Conservation (phyloP, 805 yeast species). For the Metschnikowia sp. region DNA sequence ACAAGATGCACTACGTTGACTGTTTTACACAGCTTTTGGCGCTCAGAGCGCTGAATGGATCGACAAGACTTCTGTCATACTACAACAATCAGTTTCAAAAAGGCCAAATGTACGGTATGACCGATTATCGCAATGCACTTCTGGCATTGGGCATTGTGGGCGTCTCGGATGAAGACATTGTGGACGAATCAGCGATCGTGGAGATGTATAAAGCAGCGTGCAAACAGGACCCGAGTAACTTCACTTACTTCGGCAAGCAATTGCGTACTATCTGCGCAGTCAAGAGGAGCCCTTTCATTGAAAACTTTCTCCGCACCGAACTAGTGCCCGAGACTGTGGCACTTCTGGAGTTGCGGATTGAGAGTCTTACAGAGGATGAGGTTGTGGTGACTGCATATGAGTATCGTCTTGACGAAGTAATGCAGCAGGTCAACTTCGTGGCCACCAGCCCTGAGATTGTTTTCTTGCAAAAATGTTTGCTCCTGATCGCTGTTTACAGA, state of each 20-base stretch:
- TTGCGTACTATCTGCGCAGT: slow-evolving; percentile 27
- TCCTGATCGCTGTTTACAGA: slow-evolving; percentile 57
- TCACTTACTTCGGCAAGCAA: slow-evolving; percentile 31
- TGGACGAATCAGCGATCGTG: slow-evolving; percentile 35
- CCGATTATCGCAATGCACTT: slow-evolving; percentile 33
- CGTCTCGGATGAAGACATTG: slow-evolving; percentile 10
- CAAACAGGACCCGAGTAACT: slow-evolving; percentile 35
- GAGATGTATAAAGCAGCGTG: slow-evolving; percentile 32
- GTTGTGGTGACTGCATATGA: slow-evolving; percentile 73
- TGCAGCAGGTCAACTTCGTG: slow-evolving; percentile 28
- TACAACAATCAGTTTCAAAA: slow-evolving; percentile 23
- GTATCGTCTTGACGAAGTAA: slow-evolving; percentile 53
- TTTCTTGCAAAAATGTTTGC: slow-evolving; percentile 51
- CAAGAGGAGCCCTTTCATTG: slow-evolving; percentile 20
- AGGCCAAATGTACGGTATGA: slow-evolving; percentile 33
- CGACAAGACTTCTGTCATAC: slow-evolving; percentile 28
- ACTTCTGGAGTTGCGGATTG: slow-evolving; percentile 35
- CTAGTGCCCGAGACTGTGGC: slow-evolving; percentile 34
- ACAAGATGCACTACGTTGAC: slow-evolving; percentile 37
- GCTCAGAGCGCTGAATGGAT: slow-evolving; percentile 15
- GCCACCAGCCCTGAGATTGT: slow-evolving; percentile 33
- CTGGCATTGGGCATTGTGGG: slow-evolving; percentile 29
- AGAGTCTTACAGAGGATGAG: slow-evolving; percentile 51
- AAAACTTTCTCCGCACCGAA: slow-evolving; percentile 27
- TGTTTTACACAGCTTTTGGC: slow-evolving; percentile 25